These are phyloP conservation scores for Phytophthora kernoviae DNA, from an alignment of 352 stramenopile species.

Conservation along the genomic window DNA sequence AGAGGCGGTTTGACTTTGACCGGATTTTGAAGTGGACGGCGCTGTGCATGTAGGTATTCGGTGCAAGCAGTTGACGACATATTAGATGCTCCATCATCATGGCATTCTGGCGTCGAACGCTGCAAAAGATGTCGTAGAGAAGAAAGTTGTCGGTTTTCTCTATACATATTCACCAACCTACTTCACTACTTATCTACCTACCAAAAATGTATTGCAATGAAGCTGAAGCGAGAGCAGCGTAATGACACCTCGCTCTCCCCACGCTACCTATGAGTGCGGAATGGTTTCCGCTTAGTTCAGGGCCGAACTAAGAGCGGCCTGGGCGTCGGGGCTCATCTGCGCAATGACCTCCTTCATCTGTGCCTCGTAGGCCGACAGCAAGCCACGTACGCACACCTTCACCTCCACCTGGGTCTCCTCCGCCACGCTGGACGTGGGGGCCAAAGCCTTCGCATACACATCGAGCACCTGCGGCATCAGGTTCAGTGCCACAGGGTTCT, in stretches of 20 bases:
- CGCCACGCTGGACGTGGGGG: constrained; percentile 63
- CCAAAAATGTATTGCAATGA: constrained; percentile 28
- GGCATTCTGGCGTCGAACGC: no score
- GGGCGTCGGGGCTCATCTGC: constrained; percentile 74
- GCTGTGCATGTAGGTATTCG: no score
- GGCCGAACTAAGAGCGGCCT: constrained; percentile 65
- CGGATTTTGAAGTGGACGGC: no score
- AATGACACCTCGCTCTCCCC: not conserved
- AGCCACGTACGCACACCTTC: constrained; percentile 64
- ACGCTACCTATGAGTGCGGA: constrained; percentile 25
- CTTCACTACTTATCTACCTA: constrained; percentile 33
- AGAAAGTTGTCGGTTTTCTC: not conserved
- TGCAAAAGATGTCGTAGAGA: not conserved
- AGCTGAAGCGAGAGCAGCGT: constrained; percentile 13
- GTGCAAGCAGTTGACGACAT: no score
- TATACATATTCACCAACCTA: constrained; percentile 19
- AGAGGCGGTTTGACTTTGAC: constrained; percentile 10
- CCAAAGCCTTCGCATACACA: constrained; percentile 81
- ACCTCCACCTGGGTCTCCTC: constrained; percentile 80
- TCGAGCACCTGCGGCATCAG: constrained; percentile 78
- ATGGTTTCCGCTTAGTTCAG: constrained; percentile 41
- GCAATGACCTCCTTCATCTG: constrained; percentile 84
- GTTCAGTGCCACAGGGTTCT: constrained; percentile 80
- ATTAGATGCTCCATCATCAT: no score
- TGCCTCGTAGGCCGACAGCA: constrained; percentile 69